Percentiles rank a stretch among this genome's conserved stretches.
Conservation (phyloP, 163 green algal genomes). For the Scenedesmus sp. region DNA sequence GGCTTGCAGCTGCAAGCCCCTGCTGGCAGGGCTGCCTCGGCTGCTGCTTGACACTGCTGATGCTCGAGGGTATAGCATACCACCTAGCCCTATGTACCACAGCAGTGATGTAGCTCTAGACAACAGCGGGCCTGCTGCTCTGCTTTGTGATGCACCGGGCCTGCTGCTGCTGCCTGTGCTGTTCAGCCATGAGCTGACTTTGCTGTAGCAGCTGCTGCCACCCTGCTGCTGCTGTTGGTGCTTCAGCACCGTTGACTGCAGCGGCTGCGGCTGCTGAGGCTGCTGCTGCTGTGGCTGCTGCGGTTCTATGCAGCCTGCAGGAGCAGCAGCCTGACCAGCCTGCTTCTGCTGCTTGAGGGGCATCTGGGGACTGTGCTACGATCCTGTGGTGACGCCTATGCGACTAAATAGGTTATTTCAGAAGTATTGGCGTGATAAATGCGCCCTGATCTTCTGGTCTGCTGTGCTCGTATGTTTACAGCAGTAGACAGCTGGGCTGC, state of each 20-base stretch:
- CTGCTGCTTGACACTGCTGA: background rate
- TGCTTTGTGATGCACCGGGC: background rate
- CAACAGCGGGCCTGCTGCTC: constrained; percentile 18
- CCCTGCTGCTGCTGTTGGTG: constrained; percentile 19
- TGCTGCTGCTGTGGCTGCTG: background rate
- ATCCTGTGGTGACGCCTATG: background rate
- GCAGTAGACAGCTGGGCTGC: background rate
- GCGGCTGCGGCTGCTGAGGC: constrained; percentile 20
- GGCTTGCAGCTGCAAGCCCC: background rate
- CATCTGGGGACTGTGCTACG: background rate
- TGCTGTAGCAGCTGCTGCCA: background rate
- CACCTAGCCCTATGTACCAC: constrained; percentile 23
- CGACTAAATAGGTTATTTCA: background rate
- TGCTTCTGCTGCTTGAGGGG: constrained; percentile 16
- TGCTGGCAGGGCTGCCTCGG: background rate
- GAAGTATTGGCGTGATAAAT: background rate
- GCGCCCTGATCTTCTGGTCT: background rate
- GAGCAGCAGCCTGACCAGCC: background rate
- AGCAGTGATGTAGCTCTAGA: background rate
- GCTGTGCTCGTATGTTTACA: background rate
- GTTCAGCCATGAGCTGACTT: constrained; percentile 33
- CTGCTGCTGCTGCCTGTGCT: constrained; percentile 31
- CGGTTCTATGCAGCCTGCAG: background rate
- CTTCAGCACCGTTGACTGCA: background rate
- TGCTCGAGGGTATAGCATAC: background rate